Evolutionary conservation across 805 yeast genomes (phyloP).

Genomic region (Starmerella apis): DNA sequence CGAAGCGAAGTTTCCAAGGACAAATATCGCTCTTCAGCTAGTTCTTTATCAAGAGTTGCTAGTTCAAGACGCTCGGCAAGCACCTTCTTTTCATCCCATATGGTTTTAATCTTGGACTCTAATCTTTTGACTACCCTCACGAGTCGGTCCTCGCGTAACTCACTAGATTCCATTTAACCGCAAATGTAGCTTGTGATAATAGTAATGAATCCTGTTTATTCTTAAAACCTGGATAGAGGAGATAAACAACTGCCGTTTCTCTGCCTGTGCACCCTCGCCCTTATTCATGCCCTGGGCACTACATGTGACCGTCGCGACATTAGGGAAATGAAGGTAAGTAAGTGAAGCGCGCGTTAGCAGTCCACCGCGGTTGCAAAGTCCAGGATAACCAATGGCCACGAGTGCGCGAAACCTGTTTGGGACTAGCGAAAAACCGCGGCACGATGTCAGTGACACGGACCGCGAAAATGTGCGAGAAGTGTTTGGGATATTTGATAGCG

Average conservation of each 20-base stretch:
- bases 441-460: constrained; percentile 14
- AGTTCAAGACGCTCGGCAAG: constrained; percentile 26
- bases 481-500: constrained; percentile 81
- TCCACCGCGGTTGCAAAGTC: background rate
- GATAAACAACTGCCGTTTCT: background rate
- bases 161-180: background rate
- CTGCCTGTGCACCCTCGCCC: background rate
- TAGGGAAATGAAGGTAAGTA: background rate
- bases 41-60: constrained; percentile 31
- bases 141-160: constrained; percentile 21
- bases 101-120: constrained; percentile 20
- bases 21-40: constrained; percentile 34
- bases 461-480: constrained; percentile 76
- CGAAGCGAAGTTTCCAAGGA: background rate
- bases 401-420: constrained; percentile 2
- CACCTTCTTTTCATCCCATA: constrained; percentile 24
- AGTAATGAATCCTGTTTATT: too few species aligned
- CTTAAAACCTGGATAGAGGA: too few species aligned
- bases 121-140: constrained; percentile 21
- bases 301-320: constrained; percentile 4
- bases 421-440: background rate
- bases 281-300: background rate
- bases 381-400: background rate
- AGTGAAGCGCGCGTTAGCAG: background rate
- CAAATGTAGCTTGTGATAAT: too few species aligned